Evolutionary conservation across 1,139 yeast species (phyloP).

Genomic region (Candida neerlandica): DNA sequence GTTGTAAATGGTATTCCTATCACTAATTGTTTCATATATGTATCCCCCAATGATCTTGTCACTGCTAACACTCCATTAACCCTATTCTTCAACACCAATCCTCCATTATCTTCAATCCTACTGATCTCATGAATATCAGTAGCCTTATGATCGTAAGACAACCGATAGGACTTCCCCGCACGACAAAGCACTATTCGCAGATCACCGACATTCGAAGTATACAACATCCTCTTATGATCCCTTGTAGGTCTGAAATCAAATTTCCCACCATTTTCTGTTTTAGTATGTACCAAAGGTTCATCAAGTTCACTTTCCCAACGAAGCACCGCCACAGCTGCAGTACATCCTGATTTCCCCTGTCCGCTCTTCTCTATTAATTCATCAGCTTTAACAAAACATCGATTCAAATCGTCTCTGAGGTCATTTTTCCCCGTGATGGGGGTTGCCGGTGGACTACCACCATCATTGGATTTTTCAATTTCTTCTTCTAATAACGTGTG

Average conservation of each 20-base stretch:
- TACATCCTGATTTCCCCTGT: conserved; percentile 79
- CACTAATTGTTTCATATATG: conserved; percentile 86
- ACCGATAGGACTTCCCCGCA: conserved; percentile 69
- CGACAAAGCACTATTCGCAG: conserved; percentile 81
- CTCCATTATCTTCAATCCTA: conserved; percentile 79
- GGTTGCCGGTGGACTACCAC: conserved; percentile 5
- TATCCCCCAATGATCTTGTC: conserved; percentile 92
- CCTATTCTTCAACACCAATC: conserved; percentile 83
- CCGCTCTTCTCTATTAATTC: conserved; percentile 59
- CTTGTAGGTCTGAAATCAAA: conserved; percentile 50
- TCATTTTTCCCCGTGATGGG: conserved; percentile 25
- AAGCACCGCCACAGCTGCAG: conserved; percentile 92
- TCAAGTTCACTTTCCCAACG: conserved; percentile 64
- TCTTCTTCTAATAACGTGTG: conserved; percentile 67
- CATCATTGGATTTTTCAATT: conserved; percentile 27
- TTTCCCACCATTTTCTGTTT: conserved; percentile 3
- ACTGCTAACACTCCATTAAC: conserved; percentile 97
- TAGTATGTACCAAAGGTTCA: conserved; percentile 4
- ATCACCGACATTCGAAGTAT: conserved; percentile 96
- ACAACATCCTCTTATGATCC: conserved; percentile 69
- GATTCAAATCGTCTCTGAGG: conserved; percentile 58
- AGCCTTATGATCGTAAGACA: conserved; percentile 95
- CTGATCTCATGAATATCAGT: conserved; percentile 76
- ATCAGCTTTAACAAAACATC: conserved; percentile 75
- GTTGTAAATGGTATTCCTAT: conserved; percentile 94